A percentile compares a stretch with the other conserved stretches of the same genome.
Conservation (phyloP, 345 rosid genomes). For the Cardamine occulta region DNA sequence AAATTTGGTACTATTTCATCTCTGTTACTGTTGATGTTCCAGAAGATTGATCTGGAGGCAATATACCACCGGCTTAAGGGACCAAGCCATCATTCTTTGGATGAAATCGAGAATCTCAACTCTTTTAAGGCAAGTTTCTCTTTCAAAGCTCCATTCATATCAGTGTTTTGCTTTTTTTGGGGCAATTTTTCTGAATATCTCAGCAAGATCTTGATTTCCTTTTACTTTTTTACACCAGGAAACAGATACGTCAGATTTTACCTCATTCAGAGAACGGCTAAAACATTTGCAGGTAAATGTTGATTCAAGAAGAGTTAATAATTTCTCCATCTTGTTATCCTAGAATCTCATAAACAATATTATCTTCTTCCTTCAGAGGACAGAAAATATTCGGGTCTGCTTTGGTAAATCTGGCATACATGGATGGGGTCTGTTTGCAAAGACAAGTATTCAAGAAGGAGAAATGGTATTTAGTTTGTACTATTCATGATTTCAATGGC, state of each 20-base stretch:
- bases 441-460: slow-evolving; percentile 87
- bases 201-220: slow-evolving; percentile 11
- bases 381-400: slow-evolving; percentile 75
- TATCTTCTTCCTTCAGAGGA: slow-evolving; percentile 56
- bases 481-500: background rate
- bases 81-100: slow-evolving; percentile 64
- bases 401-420: slow-evolving; percentile 98
- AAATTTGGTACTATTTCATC: slow-evolving; percentile 15
- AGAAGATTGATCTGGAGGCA: slow-evolving; percentile 59
- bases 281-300: slow-evolving; percentile 66
- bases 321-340: slow-evolving; percentile 18
- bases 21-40: slow-evolving; percentile 38
- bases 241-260: slow-evolving; percentile 53
- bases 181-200: slow-evolving; percentile 27
- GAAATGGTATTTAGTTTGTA: slow-evolving; percentile 66
- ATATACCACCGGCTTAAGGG: slow-evolving; percentile 69
- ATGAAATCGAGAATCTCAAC: slow-evolving; percentile 53
- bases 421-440: slow-evolving; percentile 99
- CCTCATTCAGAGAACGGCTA: slow-evolving; percentile 80
- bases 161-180: slow-evolving; percentile 3
- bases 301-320: slow-evolving; percentile 5
- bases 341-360: slow-evolving; percentile 24
- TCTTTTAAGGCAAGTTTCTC: slow-evolving; percentile 54
- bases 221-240: slow-evolving; percentile 54
- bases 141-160: slow-evolving; percentile 20